Percentiles rank a stretch among this genome's conserved stretches.
These are phyloP conservation scores for Thelonectria olida DNA, from an alignment of 2,329 filamentous ascomycete genomes.

Conservation along the genomic window DNA sequence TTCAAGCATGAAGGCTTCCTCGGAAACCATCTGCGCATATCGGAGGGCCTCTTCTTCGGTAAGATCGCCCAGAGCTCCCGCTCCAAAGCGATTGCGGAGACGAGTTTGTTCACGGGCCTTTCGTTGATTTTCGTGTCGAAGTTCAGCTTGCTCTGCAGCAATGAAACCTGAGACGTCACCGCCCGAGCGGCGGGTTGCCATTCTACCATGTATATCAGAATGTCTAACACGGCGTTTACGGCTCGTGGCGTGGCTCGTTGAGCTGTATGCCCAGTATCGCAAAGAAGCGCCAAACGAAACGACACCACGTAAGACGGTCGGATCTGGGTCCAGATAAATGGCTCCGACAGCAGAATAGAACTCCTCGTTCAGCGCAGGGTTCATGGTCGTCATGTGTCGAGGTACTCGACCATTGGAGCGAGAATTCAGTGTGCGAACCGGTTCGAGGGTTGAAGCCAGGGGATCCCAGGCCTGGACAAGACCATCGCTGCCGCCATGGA, in stretches of 20 bases:
- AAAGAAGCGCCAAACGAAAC: slow-evolving; percentile 88
- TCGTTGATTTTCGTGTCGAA: slow-evolving; percentile 76
- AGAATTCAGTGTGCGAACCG: slow-evolving; percentile 87
- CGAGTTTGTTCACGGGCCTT: slow-evolving; percentile 74
- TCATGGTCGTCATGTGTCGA: slow-evolving; percentile 68
- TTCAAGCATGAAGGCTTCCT: slow-evolving; percentile 66
- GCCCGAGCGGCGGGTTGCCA: slow-evolving; percentile 63
- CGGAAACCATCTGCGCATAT: slow-evolving; percentile 73
- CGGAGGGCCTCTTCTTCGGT: slow-evolving; percentile 72
- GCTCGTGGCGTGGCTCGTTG: slow-evolving; percentile 77
- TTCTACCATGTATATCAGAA: slow-evolving; percentile 65
- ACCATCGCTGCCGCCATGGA: slow-evolving; percentile 94
- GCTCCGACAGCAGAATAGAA: slow-evolving; percentile 85
- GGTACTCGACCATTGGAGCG: slow-evolving; percentile 84
- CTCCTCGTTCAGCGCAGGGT: slow-evolving; percentile 70
- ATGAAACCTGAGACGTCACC: slow-evolving; percentile 84
- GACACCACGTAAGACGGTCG: slow-evolving; percentile 84
- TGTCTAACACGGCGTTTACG: slow-evolving; percentile 83
- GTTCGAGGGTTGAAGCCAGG: slow-evolving; percentile 80
- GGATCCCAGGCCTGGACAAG: slow-evolving; percentile 97
- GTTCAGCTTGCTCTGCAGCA: slow-evolving; percentile 82
- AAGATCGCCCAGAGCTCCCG: slow-evolving; percentile 73
- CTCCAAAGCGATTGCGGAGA: slow-evolving; percentile 83
- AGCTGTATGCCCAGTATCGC: slow-evolving; percentile 94
- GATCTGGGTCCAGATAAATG: slow-evolving; percentile 86